These are phyloP conservation scores for Lipomyces yamanashiensis DNA, from an alignment of 805 yeast species.

Conservation along the genomic window DNA sequence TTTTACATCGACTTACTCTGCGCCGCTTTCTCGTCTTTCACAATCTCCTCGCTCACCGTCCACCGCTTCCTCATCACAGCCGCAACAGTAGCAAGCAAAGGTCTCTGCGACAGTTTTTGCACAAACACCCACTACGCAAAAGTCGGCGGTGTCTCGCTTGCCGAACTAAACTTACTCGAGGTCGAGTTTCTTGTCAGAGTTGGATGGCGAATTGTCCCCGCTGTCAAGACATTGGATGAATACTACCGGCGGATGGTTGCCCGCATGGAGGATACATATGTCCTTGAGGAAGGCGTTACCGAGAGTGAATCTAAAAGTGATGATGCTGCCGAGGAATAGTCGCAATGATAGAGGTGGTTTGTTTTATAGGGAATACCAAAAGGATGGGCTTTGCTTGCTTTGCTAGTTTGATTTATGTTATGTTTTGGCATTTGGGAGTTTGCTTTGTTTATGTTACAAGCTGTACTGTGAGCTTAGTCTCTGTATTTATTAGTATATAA, in stretches of 20 bases:
- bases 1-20: conserved; percentile 88
- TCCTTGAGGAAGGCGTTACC: conserved; percentile 23
- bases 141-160: conserved; percentile 88
- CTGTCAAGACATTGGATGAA: conserved; percentile 41
- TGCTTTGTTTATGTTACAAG: too few species aligned
- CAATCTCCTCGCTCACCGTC: conserved; percentile 87
- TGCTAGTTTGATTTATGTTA: too few species aligned
- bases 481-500: too few species aligned
- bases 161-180: conserved; percentile 84
- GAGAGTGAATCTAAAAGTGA: background rate
- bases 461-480: too few species aligned
- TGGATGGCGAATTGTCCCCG: conserved; percentile 74
- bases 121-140: conserved; percentile 92
- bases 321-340: background rate
- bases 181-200: conserved; percentile 83
- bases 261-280: conserved; percentile 39
- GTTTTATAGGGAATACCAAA: too few species aligned
- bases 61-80: conserved; percentile 90
- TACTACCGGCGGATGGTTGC: conserved; percentile 46
- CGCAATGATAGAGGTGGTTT: too few species aligned
- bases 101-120: conserved; percentile 90
- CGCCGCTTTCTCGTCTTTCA: conserved; percentile 75
- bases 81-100: conserved; percentile 87
- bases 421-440: too few species aligned
- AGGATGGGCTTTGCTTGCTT: too few species aligned